phyloP scores from a whole-genome alignment of 306 rosid species.

The Gleditsia sinensis region DNA sequence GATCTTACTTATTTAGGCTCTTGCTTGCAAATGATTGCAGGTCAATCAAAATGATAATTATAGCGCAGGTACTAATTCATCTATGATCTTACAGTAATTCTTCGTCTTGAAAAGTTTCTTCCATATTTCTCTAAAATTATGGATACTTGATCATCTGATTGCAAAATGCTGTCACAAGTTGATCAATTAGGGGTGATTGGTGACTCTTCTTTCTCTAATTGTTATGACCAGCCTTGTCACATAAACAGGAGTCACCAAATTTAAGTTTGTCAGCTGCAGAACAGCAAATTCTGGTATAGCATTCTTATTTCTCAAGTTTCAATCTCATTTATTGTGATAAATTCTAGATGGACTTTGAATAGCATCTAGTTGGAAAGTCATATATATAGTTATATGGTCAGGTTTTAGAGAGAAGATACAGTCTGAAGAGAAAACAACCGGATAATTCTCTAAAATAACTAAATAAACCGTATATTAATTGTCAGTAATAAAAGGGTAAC shows the following conservation, averaged over 20 bases:
- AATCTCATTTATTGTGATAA: constrained; percentile 14
- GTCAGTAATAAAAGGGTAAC: no score
- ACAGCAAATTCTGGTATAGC: constrained; percentile 91
- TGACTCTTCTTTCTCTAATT: constrained; percentile 44
- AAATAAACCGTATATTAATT: no score
- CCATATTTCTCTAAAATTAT: no score
- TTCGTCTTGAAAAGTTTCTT: constrained; percentile 24
- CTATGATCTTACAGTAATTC: constrained; percentile 20
- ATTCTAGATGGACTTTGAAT: no score
- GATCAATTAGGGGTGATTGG: constrained; percentile 10
- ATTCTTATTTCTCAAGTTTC: constrained; percentile 27
- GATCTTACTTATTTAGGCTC: constrained; percentile 30
- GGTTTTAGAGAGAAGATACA: background rate
- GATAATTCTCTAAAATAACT: no score
- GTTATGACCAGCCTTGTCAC: constrained; percentile 60
- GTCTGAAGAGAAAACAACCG: no score
- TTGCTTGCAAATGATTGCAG: constrained; percentile 57
- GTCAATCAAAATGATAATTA: constrained; percentile 51
- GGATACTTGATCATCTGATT: no score
- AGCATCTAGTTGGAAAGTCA: constrained; percentile 19
- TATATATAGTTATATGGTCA: background rate
- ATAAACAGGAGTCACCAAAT: constrained; percentile 62
- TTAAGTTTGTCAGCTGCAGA: constrained; percentile 72
- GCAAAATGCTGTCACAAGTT: constrained; percentile 19
- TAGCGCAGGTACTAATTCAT: constrained; percentile 61